A percentile compares a stretch with the other conserved stretches of the same genome.
These are phyloP conservation scores for Heliamphora exappendiculata DNA, from an alignment of 148 eudicot species.

Conservation along the genomic window DNA sequence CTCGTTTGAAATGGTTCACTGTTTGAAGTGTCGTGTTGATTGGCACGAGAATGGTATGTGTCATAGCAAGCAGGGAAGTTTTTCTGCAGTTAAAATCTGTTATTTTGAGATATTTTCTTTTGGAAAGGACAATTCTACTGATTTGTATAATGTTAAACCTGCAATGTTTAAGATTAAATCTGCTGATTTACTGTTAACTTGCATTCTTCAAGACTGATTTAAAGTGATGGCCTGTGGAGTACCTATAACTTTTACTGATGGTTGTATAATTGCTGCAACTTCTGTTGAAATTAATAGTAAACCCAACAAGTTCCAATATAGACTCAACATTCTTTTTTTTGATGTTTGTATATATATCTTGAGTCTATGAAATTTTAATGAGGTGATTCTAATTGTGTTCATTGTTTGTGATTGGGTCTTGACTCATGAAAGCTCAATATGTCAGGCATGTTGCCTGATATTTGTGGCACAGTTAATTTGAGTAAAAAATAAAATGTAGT, in stretches of 20 bases:
- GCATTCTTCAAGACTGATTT: background rate
- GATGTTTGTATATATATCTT: too few relatives aligned
- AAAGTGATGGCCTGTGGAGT: background rate
- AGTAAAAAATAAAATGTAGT: too few relatives aligned
- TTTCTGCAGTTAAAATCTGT: background rate
- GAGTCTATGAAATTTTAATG: too few relatives aligned
- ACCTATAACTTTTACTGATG: background rate
- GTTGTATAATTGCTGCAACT: background rate
- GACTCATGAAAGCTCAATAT: too few relatives aligned
- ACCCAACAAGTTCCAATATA: background rate
- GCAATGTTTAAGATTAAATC: background rate
- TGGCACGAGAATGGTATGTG: conserved; percentile 84
- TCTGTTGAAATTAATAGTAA: background rate
- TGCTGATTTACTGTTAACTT: background rate
- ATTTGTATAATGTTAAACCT: background rate
- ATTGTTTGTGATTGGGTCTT: too few relatives aligned
- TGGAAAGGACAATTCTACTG: background rate
- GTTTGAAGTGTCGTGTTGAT: conserved; percentile 97
- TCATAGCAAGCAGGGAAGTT: background rate
- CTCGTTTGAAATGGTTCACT: conserved; percentile 94
- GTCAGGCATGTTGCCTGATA: too few relatives aligned
- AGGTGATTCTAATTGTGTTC: too few relatives aligned
- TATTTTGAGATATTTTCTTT: conserved; percentile 1
- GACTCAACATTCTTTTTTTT: too few relatives aligned
- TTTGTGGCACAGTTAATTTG: too few relatives aligned